A percentile compares a stretch with the other conserved stretches of the same genome.
Conservation (phyloP, 768 basidiomycete genomes). For the Suillus subalutaceus region DNA sequence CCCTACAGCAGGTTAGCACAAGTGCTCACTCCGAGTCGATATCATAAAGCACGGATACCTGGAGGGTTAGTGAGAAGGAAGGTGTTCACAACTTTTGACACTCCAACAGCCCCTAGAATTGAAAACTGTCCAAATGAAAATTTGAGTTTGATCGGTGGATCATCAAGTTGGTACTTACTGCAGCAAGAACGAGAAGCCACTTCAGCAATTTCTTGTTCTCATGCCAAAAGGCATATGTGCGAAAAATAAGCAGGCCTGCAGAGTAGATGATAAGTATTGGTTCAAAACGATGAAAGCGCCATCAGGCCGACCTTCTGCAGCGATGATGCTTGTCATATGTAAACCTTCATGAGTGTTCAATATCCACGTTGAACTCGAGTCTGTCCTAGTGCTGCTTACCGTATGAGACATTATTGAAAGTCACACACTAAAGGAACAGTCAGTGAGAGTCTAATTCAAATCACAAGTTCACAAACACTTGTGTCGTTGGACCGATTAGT, state of each 20-base stretch:
- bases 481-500: not conserved
- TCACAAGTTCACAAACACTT: not conserved
- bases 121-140: not conserved
- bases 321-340: constrained; percentile 7
- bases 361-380: not conserved
- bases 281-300: not conserved
- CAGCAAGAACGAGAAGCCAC: constrained; percentile 1
- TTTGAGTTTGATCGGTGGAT: not conserved
- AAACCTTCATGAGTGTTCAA: constrained; percentile 3
- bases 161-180: not conserved
- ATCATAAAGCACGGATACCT: not conserved
- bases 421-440: not conserved
- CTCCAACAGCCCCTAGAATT: not conserved
- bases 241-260: constrained; percentile 7
- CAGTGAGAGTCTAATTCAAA: not conserved
- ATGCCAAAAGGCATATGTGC: constrained; percentile 6
- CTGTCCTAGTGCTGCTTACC: not conserved
- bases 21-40: not conserved
- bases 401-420: not conserved
- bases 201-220: not conserved
- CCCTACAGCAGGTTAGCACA: not conserved
- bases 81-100: not conserved
- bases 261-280: not conserved
- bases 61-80: too few species aligned
- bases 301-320: constrained; percentile 7